Evolutionary conservation across 768 basidiomycete species (phyloP).

Genomic region (Trametes punicea): DNA sequence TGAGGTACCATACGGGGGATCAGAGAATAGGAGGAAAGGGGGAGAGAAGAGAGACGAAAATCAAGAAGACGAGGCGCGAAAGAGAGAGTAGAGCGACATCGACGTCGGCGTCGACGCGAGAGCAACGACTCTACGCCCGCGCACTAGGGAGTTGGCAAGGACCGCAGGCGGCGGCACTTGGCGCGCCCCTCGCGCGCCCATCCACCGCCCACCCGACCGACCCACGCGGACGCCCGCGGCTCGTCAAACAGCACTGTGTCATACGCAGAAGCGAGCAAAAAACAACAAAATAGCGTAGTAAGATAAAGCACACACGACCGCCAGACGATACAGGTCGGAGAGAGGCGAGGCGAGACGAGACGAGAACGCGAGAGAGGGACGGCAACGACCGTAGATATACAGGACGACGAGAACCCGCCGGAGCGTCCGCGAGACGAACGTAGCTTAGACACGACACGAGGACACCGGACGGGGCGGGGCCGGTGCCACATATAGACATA

Average conservation of each 20-base stretch:
- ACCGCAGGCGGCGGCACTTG: too few relatives aligned
- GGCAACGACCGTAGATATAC: background rate
- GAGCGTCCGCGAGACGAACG: constrained; percentile 17
- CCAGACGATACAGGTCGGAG: background rate
- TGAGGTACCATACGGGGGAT: background rate
- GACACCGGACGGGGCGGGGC: constrained; percentile 8
- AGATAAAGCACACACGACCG: background rate
- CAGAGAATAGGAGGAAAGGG: too few relatives aligned
- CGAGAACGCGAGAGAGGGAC: background rate
- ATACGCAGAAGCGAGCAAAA: background rate
- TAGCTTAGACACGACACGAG: constrained; percentile 6
- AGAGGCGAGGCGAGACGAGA: background rate
- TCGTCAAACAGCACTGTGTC: background rate
- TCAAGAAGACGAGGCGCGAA: background rate
- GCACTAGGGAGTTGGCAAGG: too few relatives aligned
- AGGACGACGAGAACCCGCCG: constrained; percentile 10
- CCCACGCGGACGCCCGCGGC: too few relatives aligned
- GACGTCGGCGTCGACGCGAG: background rate
- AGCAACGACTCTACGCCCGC: too few relatives aligned
- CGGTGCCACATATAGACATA: constrained; percentile 19
- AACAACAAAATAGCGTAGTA: background rate
- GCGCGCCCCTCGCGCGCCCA: background rate
- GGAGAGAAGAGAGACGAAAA: too few relatives aligned
- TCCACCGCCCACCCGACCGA: background rate
- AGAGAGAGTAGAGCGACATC: background rate